Evolutionary conservation across 2,329 filamentous ascomycete species (phyloP).

Genomic region (Alternaria sp.): DNA sequence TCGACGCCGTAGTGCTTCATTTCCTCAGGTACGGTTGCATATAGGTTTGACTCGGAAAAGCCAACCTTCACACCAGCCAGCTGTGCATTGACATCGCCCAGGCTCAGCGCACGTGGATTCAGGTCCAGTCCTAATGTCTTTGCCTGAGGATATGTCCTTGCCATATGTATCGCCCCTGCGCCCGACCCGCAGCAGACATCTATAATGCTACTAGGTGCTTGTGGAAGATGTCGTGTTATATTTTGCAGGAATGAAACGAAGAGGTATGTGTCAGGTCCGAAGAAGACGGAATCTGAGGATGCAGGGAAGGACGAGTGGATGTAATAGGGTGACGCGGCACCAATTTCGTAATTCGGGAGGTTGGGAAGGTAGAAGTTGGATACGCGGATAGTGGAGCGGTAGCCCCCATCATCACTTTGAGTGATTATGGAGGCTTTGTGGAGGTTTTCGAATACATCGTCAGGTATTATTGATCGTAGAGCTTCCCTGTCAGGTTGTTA

Average conservation of each 20-base stretch:
- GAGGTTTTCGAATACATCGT: constrained; percentile 22
- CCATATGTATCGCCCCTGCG: constrained; percentile 36
- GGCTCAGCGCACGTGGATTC: constrained; percentile 28
- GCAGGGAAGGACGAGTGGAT: constrained; percentile 35
- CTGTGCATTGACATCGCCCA: constrained; percentile 27
- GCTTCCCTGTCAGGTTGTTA: constrained; percentile 14
- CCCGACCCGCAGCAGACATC: constrained; percentile 37
- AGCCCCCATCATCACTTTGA: constrained; percentile 9
- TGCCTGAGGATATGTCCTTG: constrained; percentile 26
- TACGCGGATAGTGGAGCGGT: constrained; percentile 30
- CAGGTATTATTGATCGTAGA: constrained; percentile 24
- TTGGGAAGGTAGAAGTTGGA: constrained; percentile 33
- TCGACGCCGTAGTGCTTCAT: constrained; percentile 22
- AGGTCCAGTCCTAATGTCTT: constrained; percentile 31
- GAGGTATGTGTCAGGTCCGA: constrained; percentile 35
- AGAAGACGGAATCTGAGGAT: constrained; percentile 32
- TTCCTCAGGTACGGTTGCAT: constrained; percentile 20
- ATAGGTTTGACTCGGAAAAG: constrained; percentile 32
- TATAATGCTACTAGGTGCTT: constrained; percentile 21
- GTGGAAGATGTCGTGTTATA: constrained; percentile 16
- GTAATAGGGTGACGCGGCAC: constrained; percentile 25
- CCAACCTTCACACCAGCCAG: constrained; percentile 21
- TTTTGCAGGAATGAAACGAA: constrained; percentile 30
- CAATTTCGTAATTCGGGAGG: neutral
- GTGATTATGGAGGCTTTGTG: constrained; percentile 16